A percentile compares a stretch with the other conserved stretches of the same genome.
Evolutionary conservation across 2,329 filamentous ascomycete genomes (phyloP).

Genomic region (Ophiostoma piceae): DNA sequence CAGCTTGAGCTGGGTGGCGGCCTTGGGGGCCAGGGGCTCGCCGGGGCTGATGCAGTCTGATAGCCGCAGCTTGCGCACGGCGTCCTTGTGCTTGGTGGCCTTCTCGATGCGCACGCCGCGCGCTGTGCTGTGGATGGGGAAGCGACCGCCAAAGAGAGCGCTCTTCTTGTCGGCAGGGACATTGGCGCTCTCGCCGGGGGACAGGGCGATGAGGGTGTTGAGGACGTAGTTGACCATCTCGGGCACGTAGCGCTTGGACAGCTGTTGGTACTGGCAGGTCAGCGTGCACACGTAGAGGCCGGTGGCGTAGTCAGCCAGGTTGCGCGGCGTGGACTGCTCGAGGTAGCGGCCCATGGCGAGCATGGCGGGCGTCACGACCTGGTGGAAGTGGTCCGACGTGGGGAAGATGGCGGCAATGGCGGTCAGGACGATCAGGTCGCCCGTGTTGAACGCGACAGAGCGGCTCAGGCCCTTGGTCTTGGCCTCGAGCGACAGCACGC

Average conservation of each 20-base stretch:
- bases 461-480: constrained; percentile 34
- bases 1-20: constrained; percentile 43
- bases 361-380: constrained; percentile 85
- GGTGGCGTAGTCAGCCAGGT: constrained; percentile 60
- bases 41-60: constrained; percentile 27
- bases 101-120: constrained; percentile 50
- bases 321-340: constrained; percentile 65
- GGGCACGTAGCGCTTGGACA: constrained; percentile 83
- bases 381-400: constrained; percentile 95
- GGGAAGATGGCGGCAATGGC: constrained; percentile 82
- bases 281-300: constrained; percentile 78
- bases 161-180: background rate
- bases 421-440: constrained; percentile 77
- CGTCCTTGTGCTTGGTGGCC: constrained; percentile 36
- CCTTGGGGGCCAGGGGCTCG: constrained; percentile 32
- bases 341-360: constrained; percentile 80
- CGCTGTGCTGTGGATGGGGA: constrained; percentile 21
- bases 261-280: constrained; percentile 72
- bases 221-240: constrained; percentile 78
- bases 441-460: constrained; percentile 51
- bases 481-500: background rate
- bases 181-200: constrained; percentile 39
- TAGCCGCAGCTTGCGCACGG: constrained; percentile 23
- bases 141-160: constrained; percentile 11
- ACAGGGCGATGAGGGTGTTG: constrained; percentile 65